Evolutionary conservation across 2,329 filamentous ascomycete genomes (phyloP).

Genomic region (Fusarium mexicanum): DNA sequence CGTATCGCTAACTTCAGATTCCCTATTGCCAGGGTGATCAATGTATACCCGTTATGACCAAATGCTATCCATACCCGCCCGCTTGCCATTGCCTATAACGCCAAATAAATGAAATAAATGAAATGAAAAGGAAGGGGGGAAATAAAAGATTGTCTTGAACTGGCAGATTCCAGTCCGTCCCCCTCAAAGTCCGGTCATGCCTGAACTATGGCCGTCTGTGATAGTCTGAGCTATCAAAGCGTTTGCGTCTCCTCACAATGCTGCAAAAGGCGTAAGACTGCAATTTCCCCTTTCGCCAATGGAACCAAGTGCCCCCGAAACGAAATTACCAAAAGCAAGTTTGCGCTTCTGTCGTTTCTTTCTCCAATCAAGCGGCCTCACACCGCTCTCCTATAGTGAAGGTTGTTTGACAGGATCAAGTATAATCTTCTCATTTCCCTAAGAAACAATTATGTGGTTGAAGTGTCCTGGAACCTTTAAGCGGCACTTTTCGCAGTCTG

Average conservation of each 20-base stretch:
- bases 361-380: slow-evolving; percentile 40
- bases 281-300: background rate
- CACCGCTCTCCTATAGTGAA: slow-evolving; percentile 40
- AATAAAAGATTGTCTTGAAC: slow-evolving; percentile 9
- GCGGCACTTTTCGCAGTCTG: slow-evolving; percentile 81
- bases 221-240: background rate
- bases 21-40: slow-evolving; percentile 6
- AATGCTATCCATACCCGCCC: slow-evolving; percentile 34
- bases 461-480: slow-evolving; percentile 81
- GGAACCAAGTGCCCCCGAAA: no score
- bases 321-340: background rate
- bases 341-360: slow-evolving; percentile 21
- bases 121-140: background rate
- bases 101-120: slow-evolving; percentile 21
- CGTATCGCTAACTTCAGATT: slow-evolving; percentile 21
- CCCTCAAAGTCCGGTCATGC: background rate
- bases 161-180: background rate
- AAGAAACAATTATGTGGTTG: slow-evolving; percentile 78
- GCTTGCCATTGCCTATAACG: slow-evolving; percentile 25
- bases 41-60: slow-evolving; percentile 4
- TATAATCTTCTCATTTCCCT: slow-evolving; percentile 48
- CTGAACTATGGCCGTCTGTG: background rate
- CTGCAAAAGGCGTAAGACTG: background rate
- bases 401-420: slow-evolving; percentile 36
- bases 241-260: background rate